A percentile compares a stretch with the other conserved stretches of the same genome.
These are phyloP conservation scores for Ceratonia siliqua DNA, from an alignment of 306 rosid genomes.

Conservation along the genomic window DNA sequence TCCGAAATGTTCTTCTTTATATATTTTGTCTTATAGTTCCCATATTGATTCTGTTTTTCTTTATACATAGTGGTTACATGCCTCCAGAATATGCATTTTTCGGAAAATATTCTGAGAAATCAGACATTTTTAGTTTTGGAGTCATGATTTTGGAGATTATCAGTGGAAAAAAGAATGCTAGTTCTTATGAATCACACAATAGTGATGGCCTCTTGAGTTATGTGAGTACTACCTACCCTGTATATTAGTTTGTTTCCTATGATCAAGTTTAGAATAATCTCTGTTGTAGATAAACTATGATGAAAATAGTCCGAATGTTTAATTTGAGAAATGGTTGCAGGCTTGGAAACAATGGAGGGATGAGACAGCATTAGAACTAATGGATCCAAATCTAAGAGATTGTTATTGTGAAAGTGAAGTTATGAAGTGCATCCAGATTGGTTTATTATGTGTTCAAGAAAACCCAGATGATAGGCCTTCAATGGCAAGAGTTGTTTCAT, in stretches of 20 bases:
- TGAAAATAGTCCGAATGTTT: too few species aligned
- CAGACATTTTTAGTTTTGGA: conserved; percentile 49
- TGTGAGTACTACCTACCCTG: conserved; percentile 9
- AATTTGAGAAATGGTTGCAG: conserved; percentile 4
- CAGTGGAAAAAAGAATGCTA: conserved; percentile 34
- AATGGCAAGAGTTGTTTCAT: conserved; percentile 36
- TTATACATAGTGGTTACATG: conserved; percentile 45
- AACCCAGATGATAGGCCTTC: conserved; percentile 45
- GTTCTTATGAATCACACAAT: not conserved
- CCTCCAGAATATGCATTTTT: conserved; percentile 48
- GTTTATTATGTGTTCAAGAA: conserved; percentile 51
- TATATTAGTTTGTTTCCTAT: not conserved
- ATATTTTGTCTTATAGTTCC: not conserved
- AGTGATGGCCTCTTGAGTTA: conserved; percentile 3
- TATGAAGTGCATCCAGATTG: conserved; percentile 40
- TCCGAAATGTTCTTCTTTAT: not conserved
- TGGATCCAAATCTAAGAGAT: conserved; percentile 35
- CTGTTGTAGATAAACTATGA: not conserved
- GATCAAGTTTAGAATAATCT: too few species aligned
- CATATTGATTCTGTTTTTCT: not conserved
- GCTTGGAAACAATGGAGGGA: conserved; percentile 50
- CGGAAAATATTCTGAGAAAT: conserved; percentile 42
- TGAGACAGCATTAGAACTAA: conserved; percentile 22
- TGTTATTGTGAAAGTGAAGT: conserved; percentile 10
- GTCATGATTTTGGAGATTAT: conserved; percentile 46